Base-by-base conservation (phyloP, 257 asterid genomes). In the Plantago major region DNA sequence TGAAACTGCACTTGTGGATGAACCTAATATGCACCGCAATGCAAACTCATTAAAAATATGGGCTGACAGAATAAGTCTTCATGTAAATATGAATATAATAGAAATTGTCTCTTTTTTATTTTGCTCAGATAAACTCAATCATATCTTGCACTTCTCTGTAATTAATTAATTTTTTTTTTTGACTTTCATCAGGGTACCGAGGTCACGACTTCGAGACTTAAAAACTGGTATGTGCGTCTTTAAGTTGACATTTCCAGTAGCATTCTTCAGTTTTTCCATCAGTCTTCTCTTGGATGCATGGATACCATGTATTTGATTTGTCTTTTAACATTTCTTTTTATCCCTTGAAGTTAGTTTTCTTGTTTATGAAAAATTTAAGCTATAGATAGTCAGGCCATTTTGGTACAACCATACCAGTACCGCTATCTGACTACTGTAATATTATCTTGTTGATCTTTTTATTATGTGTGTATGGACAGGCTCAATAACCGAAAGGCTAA, bases 1-100 rank as follows among this genome's bases (percentile, higher is more conserved):
- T 22, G 99, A 93, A 80, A 73, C 77, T 58, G 97, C 99, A 46
- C 78, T 93, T 55, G 61, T 66, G 53, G 80, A 76, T 13, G 96
- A 93, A 79, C 97, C 97, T 60, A 94, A 85, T 66, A 80, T 93
- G 96, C 97, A 93, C 70, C 90, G 97, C 44, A 89, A 89, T 74
- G 76, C 85, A 58, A 16, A 73, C 55, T 52, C 81, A 6, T 74
- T 93, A 62, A 78, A 75, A 43, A 46, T 14, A 9, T 93, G 97
- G 97, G 88, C 97, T 47, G 94, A 82, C 45, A 81, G 76, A 74
- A 71, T 93, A 76, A 89, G 96, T 76, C 82, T 53, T 65, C 82
- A 78, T 65, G 99, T 88, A 72, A 82, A 90, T 74, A 61, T 49
- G 58, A 43, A 22, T 67, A 13, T 71, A 26, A 52, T 14, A 30